These are phyloP conservation scores for Anthracocystis setariae DNA, from an alignment of 1,284 basidiomycete species.

Conservation along the genomic window DNA sequence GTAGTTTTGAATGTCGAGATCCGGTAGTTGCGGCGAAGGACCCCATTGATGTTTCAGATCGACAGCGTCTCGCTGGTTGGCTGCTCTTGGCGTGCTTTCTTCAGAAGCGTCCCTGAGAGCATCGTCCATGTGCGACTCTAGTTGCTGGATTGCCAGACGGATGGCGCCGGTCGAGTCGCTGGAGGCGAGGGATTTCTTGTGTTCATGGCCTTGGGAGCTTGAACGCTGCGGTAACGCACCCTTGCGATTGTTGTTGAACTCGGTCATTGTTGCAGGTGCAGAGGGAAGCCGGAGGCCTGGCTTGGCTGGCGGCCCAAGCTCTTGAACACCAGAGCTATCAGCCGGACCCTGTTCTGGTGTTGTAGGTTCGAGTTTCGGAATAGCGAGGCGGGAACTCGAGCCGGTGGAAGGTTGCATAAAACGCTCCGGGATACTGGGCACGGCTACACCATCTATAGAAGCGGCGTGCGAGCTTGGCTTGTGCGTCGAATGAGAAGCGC, in stretches of 20 bases:
- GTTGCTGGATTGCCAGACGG: conserved; percentile 44
- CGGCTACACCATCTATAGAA: conserved; percentile 27
- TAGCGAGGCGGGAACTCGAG: conserved; percentile 5
- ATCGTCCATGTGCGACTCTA: conserved; percentile 55
- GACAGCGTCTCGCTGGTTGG: conserved; percentile 1
- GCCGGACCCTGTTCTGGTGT: background rate
- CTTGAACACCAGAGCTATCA: conserved; percentile 3
- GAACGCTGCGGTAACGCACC: conserved; percentile 37
- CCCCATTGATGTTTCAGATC: conserved; percentile 42
- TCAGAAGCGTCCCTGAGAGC: conserved; percentile 38
- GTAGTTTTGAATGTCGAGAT: conserved; percentile 37
- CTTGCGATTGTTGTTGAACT: conserved; percentile 14
- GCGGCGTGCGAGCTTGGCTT: conserved; percentile 17
- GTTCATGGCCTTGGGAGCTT: conserved; percentile 36
- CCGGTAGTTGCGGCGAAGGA: conserved; percentile 49
- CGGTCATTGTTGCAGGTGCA: conserved; percentile 28
- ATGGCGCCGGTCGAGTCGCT: conserved; percentile 35
- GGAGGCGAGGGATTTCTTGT: conserved; percentile 24
- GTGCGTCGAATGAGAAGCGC: conserved; percentile 15
- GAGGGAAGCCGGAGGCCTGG: conserved; percentile 31
- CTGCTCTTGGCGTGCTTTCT: conserved; percentile 14
- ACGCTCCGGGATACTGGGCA: conserved; percentile 35
- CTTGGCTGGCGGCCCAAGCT: conserved; percentile 12
- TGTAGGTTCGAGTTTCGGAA: background rate
- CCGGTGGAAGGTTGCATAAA: conserved; percentile 30